Percentiles rank a stretch among this genome's conserved stretches.
Evolutionary conservation across 495 filamentous ascomycete genomes (phyloP).

Genomic region (Penicillium salamii): DNA sequence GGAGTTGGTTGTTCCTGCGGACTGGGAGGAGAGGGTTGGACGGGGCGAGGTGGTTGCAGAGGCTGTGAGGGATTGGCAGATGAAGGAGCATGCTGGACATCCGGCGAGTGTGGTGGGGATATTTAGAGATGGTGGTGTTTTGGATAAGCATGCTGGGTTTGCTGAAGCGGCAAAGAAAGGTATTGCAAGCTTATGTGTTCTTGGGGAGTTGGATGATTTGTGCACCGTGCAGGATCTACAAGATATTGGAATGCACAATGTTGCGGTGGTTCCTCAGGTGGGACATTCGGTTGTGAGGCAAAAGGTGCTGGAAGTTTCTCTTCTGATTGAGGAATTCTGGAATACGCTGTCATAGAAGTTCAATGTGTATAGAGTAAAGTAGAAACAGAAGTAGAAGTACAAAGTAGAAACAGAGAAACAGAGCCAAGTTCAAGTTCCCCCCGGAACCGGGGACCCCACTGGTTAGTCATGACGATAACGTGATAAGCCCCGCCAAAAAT

Average conservation of each 20-base stretch:
- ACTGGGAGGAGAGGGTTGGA: conserved; percentile 42
- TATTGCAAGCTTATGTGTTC: conserved; percentile 26
- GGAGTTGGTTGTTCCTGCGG: conserved; percentile 29
- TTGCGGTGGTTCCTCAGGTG: conserved; percentile 31
- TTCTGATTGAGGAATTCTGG: conserved; percentile 33
- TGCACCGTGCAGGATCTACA: conserved; percentile 30
- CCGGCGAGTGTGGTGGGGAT: conserved; percentile 40
- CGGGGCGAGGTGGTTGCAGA: conserved; percentile 42
- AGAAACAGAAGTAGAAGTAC: too few species aligned
- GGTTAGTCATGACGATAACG: conserved; percentile 30
- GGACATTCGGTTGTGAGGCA: conserved; percentile 41
- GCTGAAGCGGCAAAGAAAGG: conserved; percentile 21
- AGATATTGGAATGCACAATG: conserved; percentile 34
- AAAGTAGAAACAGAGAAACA: neutral
- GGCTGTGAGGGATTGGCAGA: conserved; percentile 45
- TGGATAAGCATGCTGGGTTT: conserved; percentile 40
- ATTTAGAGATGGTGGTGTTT: conserved; percentile 38
- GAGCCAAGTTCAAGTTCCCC: neutral
- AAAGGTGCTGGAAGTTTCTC: conserved; percentile 29
- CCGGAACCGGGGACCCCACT: neutral
- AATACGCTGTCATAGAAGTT: conserved; percentile 8
- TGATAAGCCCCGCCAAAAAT: conserved; percentile 43
- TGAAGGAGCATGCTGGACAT: conserved; percentile 40
- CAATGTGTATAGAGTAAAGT: too few species aligned
- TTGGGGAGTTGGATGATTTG: conserved; percentile 42